Base-by-base conservation (phyloP, 306 rosid genomes). In the Cucumis sativus region DNA sequence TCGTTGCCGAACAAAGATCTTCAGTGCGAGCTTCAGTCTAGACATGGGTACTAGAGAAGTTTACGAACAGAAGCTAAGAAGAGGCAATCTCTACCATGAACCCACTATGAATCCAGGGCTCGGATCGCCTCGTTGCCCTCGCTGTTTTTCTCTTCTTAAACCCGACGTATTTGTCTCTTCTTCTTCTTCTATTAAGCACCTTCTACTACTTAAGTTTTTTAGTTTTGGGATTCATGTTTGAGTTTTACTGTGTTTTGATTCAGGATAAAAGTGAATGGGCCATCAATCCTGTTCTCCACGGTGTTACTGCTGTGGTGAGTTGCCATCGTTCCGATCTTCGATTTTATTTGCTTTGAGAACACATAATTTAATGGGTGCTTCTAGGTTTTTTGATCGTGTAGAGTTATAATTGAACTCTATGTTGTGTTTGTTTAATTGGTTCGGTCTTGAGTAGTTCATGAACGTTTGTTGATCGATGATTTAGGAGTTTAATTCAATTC, bases 91-190 rank as follows among this genome's bases (percentile, higher is more conserved):
- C 35, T 84, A 88, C 80, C 92, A 89, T 61, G 97, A 92, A 57
- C 97, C 98, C 41, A 95, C 98, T 74, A 83, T 92, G 60, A 90
- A 92, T 78, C 96, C 97, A 4, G 96, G 98, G 55, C 97, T 95
- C 6, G 97, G 98, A 68, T 79, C 88, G 2, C 79, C 96, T 45
- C 93, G 97, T 43, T 94, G 98, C 81, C 97, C 98, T 77, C 97
- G 98, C 43, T 90, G 98, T 73, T 94, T 95, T 68, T 89, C 97
- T 60, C 92, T 91, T 59, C 81, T 95, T 59, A 65, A 82, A 83
- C 87, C 94, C 62, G 52, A 80, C 78, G 97, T 92, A 45, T 54
- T 71, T 6, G 18, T 28, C 40, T 65, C 15, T 39, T 62, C 21
- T 43, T 45, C 30, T 71, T 40, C 23, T 33, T 49, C 33, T 33